Percentiles rank a stretch among this genome's conserved stretches.
These are phyloP conservation scores for Cytospora leucostoma DNA, from an alignment of 2,329 filamentous ascomycete species.

Conservation along the genomic window DNA sequence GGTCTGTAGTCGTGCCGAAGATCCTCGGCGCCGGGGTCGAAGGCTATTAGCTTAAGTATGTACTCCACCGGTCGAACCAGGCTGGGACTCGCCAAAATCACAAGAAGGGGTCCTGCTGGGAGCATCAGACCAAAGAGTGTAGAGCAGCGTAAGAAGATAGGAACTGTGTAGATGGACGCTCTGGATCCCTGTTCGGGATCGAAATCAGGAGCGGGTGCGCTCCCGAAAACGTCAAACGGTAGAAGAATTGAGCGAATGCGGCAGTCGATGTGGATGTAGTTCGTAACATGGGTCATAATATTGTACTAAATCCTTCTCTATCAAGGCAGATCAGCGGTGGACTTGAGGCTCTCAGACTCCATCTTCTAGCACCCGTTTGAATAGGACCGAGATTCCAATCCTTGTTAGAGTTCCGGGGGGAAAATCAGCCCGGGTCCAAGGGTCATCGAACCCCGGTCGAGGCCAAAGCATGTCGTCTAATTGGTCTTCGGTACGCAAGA, in stretches of 20 bases:
- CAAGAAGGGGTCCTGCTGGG: not conserved
- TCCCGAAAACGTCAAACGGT: not conserved
- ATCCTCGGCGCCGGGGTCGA: not conserved
- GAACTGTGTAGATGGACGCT: not conserved
- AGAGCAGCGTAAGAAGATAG: not conserved
- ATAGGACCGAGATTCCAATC: not conserved
- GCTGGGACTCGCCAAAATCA: not conserved
- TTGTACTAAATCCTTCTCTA: constrained; percentile 14
- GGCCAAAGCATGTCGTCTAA: not conserved
- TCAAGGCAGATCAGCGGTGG: constrained; percentile 12
- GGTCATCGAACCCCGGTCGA: not conserved
- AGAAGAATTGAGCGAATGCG: constrained; percentile 5
- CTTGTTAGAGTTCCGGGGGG: not conserved
- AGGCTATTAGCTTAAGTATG: not conserved
- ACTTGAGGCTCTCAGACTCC: not conserved
- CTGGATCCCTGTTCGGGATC: not conserved
- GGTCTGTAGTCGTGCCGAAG: not conserved
- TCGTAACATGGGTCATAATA: constrained; percentile 9
- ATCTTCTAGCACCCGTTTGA: not conserved
- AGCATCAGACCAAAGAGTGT: not conserved
- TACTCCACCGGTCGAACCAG: not conserved
- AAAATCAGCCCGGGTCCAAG: not conserved
- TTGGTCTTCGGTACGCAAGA: not conserved
- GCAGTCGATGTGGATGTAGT: constrained; percentile 14
- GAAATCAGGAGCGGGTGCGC: not conserved